Percentiles rank a stretch among this genome's conserved stretches.
phyloP scores from a whole-genome alignment of 2,329 filamentous ascomycete genomes.

The Fusarium sp. region DNA sequence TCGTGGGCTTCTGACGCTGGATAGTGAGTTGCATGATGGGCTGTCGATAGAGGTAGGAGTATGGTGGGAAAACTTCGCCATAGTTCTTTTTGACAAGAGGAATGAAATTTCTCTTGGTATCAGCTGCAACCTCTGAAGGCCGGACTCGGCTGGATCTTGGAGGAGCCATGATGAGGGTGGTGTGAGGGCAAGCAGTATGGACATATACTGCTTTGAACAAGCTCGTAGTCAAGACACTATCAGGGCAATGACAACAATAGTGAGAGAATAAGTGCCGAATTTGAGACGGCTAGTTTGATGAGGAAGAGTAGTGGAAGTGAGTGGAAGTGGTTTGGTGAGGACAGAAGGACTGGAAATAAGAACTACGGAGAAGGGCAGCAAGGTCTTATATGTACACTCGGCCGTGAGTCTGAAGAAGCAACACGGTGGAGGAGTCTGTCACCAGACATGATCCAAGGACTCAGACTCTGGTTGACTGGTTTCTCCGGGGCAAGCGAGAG shows the following conservation, averaged over 20 bases:
- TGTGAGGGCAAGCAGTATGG: slow-evolving; percentile 7
- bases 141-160: slow-evolving; percentile 51
- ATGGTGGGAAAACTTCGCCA: slow-evolving; percentile 65
- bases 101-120: slow-evolving; percentile 78
- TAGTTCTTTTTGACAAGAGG: slow-evolving; percentile 71
- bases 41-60: slow-evolving; percentile 70
- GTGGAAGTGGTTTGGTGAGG: slow-evolving; percentile 23
- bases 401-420: slow-evolving; percentile 45
- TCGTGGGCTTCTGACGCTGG: slow-evolving; percentile 51
- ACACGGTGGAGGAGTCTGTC: slow-evolving; percentile 42
- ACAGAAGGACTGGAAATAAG: slow-evolving; percentile 17
- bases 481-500: slow-evolving; percentile 46
- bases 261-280: not conserved
- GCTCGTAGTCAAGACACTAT: slow-evolving; percentile 1
- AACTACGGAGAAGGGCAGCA: slow-evolving; percentile 33
- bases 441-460: slow-evolving; percentile 33
- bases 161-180: slow-evolving; percentile 48
- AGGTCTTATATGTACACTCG: slow-evolving; percentile 46
- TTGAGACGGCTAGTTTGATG: slow-evolving; percentile 6
- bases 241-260: slow-evolving; percentile 14
- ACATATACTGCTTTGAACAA: slow-evolving; percentile 1
- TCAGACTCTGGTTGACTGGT: slow-evolving; percentile 37
- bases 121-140: slow-evolving; percentile 74
- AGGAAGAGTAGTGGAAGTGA: slow-evolving; percentile 20
- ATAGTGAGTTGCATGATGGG: slow-evolving; percentile 61